Evolutionary conservation across 2,329 filamentous ascomycete genomes (phyloP), one percentile per base, ranked within the genome.

Genomic region (Ceratocystis alfenasii): DNA sequence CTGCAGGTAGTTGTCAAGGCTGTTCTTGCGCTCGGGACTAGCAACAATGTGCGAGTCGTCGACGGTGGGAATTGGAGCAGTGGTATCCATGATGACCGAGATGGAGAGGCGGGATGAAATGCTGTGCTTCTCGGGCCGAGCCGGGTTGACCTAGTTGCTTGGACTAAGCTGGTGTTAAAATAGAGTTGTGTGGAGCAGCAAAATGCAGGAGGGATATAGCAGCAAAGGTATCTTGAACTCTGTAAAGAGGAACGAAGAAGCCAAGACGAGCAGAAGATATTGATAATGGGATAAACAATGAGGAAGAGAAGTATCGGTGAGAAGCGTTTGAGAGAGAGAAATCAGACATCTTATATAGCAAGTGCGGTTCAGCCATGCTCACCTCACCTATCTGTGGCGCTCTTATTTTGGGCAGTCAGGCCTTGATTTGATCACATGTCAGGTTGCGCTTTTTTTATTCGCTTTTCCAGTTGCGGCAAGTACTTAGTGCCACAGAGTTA

Each of bases 1-100:
- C 74, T 86, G 82, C 65, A 90, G 79, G 72, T 89, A 84, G 71
- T 86, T 84, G 75, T 89, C 87, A 12, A 91, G 80, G 3, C 87
- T 90, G 78, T 89, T 86, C 74, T 82, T 83, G 71, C 84, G 81
- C 53, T 73, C 77, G 28, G 76, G 69, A 79, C 77, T 68, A 81
- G 82, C 53, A 79, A 65, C 81, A 75, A 87, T 82, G 69, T 83
- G 78, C 15, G 80, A 80, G 70, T 84, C 77, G 73, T 87, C 84
- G 70, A 86, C 74, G 48, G 70, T 25, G 41, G 60, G n/a, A 36
- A 59, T 20, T 41, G 41, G 5, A 46, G 41, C 28, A 25, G 60
- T 20, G 30, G 60, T 8, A 12, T 62, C 60, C 60, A 62, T 62
- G 22, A 28, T 62, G 2, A 30, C 41, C 8, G 1, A n/a, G 20